Base-by-base conservation (phyloP, 306 rosid species). In the Citrullus mucosospermus region DNA sequence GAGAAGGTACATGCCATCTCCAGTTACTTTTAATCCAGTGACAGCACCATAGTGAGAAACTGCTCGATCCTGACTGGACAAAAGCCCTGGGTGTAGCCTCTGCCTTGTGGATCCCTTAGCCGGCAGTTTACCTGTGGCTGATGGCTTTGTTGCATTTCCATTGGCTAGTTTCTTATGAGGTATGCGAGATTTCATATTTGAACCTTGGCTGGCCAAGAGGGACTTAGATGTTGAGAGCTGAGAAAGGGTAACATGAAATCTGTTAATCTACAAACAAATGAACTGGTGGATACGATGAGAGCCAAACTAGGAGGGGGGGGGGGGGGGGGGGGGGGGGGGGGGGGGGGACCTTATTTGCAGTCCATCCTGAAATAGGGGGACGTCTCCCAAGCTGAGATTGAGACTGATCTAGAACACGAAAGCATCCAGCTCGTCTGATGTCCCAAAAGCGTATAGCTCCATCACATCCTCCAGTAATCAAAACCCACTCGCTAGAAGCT, bases 381-480 rank as follows among this genome's bases (percentile, higher is more conserved):
- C 97, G 93, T 74, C 92, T 87, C 82, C 99, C 97, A 63, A 95
- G 96, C 86, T 95, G 99, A 58, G 96, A 89, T 51, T 79, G 89
- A 60, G 97, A 89, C 81, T 95, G 99, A 81, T 95, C 92, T 83
- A 95, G 85, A 83, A 95, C 88, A 68, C 32, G 88, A 85, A 87
- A 95, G 88, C 93, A 89, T 66, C 97, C 96, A 38, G 99, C 93
- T 25, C 96, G 93, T 75, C 99, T 89, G 75, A 95, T 91, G 86
- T 95, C 97, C 99, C 99, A 92, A 82, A 95, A 95, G 13, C 93
- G 97, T 79, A 92, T 88, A 55, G 99, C 99, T 71, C 99, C 99
- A 86, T 95, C 97, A 66, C 97, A 91, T 68, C 99, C 97, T 34
- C 99, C 99, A 25, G 97, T 95, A 63, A 92, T 80, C 78, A 95